These are phyloP conservation scores for Cladosporium sp. DNA, from an alignment of 2,329 filamentous ascomycete genomes.

Conservation along the genomic window DNA sequence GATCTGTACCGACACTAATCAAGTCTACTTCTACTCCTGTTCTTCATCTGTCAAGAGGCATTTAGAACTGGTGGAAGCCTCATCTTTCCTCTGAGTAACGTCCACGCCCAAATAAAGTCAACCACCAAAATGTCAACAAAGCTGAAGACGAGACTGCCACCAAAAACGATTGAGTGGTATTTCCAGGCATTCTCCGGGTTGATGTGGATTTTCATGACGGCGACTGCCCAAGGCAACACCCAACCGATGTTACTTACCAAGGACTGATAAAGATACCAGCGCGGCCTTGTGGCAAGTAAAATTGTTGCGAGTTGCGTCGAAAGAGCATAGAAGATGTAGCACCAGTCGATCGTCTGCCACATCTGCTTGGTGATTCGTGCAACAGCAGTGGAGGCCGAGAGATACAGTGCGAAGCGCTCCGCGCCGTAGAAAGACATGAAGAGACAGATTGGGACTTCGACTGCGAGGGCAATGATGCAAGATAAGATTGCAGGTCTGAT, in stretches of 20 bases:
- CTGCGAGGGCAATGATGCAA: slow-evolving; percentile 47
- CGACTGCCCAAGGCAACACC: slow-evolving; percentile 68
- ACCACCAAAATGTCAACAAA: slow-evolving; percentile 55
- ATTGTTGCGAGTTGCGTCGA: slow-evolving; percentile 63
- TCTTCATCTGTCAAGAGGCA: neutral
- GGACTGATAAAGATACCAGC: slow-evolving; percentile 66
- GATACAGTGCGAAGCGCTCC: slow-evolving; percentile 57
- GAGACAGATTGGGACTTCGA: slow-evolving; percentile 62
- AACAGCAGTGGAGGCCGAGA: slow-evolving; percentile 55
- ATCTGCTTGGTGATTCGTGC: slow-evolving; percentile 61
- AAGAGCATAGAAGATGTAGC: slow-evolving; percentile 65
- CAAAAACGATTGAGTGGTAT: slow-evolving; percentile 64
- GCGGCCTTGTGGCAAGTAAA: slow-evolving; percentile 59
- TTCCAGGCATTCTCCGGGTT: slow-evolving; percentile 58
- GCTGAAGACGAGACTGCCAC: slow-evolving; percentile 64
- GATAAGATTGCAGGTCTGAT: slow-evolving; percentile 52
- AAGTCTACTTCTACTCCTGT: neutral
- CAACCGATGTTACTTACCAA: slow-evolving; percentile 64
- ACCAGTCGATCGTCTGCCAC: slow-evolving; percentile 56
- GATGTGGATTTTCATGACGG: slow-evolving; percentile 49
- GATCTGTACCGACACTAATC: neutral
- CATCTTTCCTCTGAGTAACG: slow-evolving; percentile 42
- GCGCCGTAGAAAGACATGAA: slow-evolving; percentile 58
- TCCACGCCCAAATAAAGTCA: slow-evolving; percentile 49
- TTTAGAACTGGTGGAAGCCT: slow-evolving; percentile 9